A percentile compares a stretch with the other conserved stretches of the same genome.
phyloP scores from a whole-genome alignment of 2,329 filamentous ascomycete species.

The Acrocalymma vagum region DNA sequence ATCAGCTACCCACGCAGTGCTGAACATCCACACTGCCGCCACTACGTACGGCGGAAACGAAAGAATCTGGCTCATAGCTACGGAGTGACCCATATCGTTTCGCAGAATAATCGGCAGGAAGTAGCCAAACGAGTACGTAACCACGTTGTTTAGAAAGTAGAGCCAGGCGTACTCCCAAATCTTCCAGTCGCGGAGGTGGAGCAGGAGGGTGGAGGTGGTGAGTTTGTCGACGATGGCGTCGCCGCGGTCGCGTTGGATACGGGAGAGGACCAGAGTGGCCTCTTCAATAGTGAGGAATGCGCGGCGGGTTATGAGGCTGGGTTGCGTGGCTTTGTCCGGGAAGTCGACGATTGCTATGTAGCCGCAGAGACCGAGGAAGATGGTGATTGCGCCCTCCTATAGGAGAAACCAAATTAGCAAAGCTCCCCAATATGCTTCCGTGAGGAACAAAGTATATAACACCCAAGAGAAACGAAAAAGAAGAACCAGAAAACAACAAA shows the following conservation, averaged over 20 bases:
- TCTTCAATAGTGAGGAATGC: constrained; percentile 25
- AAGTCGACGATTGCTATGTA: constrained; percentile 29
- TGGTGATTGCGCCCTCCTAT: constrained; percentile 22
- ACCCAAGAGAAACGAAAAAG: no score
- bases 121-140: constrained; percentile 22
- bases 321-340: constrained; percentile 13
- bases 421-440: no score
- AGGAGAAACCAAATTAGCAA: neutral
- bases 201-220: constrained; percentile 8
- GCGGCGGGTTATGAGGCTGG: constrained; percentile 12
- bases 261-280: constrained; percentile 15
- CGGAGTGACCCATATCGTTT: constrained; percentile 18
- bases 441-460: no score
- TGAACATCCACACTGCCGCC: constrained; percentile 63
- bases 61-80: constrained; percentile 61
- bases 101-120: constrained; percentile 26
- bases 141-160: constrained; percentile 19
- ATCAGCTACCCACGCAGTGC: constrained; percentile 58
- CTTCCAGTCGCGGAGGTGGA: constrained; percentile 24
- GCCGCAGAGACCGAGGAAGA: constrained; percentile 19
- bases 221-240: constrained; percentile 31
- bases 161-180: constrained; percentile 21
- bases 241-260: constrained; percentile 48
- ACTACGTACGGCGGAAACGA: constrained; percentile 63
- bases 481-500: no score